phyloP scores from a whole-genome alignment of 140 eudicot species.

The Stevia rebaudiana region DNA sequence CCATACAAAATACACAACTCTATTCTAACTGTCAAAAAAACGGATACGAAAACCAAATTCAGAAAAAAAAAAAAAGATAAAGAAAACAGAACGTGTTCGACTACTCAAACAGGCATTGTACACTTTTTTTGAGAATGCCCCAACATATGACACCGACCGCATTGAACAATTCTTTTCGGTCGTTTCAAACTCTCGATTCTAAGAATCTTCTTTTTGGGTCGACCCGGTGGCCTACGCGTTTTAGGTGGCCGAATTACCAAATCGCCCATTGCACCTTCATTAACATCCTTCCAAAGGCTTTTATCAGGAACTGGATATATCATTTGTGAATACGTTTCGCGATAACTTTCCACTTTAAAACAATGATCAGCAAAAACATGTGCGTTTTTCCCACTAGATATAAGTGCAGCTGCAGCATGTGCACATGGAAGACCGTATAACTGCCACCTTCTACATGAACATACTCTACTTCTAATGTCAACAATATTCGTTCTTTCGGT shows the following conservation, averaged over 20 bases:
- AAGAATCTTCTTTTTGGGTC: conserved; percentile 95
- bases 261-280: conserved; percentile 50
- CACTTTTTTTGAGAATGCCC: conserved; percentile 98
- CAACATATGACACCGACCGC: conserved; percentile 96
- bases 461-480: conserved; percentile 72
- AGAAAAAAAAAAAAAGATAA: conserved; percentile 7
- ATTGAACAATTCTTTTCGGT: conserved; percentile 89
- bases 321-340: conserved; percentile 83
- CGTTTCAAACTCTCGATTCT: conserved; percentile 89
- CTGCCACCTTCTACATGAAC: conserved; percentile 95
- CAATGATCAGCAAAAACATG: conserved; percentile 89
- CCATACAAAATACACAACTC: conserved; percentile 35
- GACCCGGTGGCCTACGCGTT: conserved; percentile 93
- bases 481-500: conserved; percentile 89
- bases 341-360: conserved; percentile 78
- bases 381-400: conserved; percentile 81
- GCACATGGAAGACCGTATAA: conserved; percentile 95
- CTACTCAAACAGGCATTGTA: conserved; percentile 63
- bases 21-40: conserved; percentile 35
- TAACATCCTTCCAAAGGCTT: conserved; percentile 61
- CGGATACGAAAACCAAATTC: neutral
- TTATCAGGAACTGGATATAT: conserved; percentile 80
- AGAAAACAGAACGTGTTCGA: neutral
- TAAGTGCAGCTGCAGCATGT: conserved; percentile 94
- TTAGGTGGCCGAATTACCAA: conserved; percentile 69